Percentiles rank a stretch among this genome's conserved stretches.
Evolutionary conservation across 2,329 filamentous ascomycete genomes (phyloP).

Genomic region (Diaporthe eres): DNA sequence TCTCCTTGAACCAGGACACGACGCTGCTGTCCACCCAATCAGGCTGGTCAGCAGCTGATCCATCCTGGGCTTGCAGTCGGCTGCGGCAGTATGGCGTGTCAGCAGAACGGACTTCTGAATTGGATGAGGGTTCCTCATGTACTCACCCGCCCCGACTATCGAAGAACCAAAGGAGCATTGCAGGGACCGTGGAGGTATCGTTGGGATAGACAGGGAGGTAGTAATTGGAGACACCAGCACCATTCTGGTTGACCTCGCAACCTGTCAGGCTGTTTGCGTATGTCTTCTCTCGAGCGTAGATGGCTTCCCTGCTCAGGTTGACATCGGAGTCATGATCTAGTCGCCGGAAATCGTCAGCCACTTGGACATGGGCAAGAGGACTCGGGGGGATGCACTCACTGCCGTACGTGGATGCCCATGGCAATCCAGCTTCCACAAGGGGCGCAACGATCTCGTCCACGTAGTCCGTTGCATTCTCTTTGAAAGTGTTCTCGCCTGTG

Average conservation of each 20-base stretch:
- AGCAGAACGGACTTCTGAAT: too few species aligned
- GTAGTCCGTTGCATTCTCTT: conserved; percentile 59
- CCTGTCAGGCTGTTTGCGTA: conserved; percentile 38
- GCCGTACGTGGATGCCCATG: conserved; percentile 67
- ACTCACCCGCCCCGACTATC: conserved; percentile 63
- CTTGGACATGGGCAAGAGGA: not conserved
- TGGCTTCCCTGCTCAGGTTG: conserved; percentile 56
- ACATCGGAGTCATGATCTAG: conserved; percentile 66
- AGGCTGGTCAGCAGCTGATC: conserved; percentile 43
- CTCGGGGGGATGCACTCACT: not conserved
- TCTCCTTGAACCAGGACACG: conserved; percentile 60
- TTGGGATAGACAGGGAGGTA: conserved; percentile 35
- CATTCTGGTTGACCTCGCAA: not conserved
- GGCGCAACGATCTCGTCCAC: conserved; percentile 62
- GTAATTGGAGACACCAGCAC: conserved; percentile 36
- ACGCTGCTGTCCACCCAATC: conserved; percentile 62
- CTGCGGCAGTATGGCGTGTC: conserved; percentile 35
- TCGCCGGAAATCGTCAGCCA: conserved; percentile 46
- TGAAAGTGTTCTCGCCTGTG: conserved; percentile 64
- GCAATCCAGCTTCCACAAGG: conserved; percentile 57
- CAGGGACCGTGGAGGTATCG: conserved; percentile 39
- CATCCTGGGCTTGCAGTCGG: conserved; percentile 50
- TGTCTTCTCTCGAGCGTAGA: conserved; percentile 36
- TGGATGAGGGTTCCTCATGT: too few species aligned
- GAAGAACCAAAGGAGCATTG: conserved; percentile 72